These are phyloP conservation scores for Microdochium paspali DNA, from an alignment of 2,329 filamentous ascomycete genomes.

Conservation along the genomic window DNA sequence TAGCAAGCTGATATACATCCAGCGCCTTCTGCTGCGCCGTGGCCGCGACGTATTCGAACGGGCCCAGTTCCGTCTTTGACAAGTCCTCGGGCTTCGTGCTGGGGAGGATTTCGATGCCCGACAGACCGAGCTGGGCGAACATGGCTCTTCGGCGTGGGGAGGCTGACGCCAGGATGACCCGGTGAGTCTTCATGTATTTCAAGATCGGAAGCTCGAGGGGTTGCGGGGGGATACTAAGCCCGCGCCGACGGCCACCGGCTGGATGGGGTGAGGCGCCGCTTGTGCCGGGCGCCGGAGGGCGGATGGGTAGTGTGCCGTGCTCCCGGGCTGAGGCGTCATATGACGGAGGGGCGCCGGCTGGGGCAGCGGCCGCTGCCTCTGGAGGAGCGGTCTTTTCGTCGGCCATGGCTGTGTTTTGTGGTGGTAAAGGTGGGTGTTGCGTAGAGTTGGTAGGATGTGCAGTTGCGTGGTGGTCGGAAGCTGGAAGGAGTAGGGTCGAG, in stretches of 20 bases:
- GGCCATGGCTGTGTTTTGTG: conserved; percentile 8
- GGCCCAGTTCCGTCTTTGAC: conserved; percentile 61
- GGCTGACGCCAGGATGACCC: conserved; percentile 82
- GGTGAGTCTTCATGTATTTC: conserved; percentile 62
- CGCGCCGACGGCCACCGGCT: conserved; percentile 6
- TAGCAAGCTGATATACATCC: conserved; percentile 49
- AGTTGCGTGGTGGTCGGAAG: background rate
- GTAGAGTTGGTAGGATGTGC: background rate
- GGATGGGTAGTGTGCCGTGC: conserved; percentile 17
- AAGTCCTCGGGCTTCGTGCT: conserved; percentile 80
- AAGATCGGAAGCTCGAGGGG: conserved; percentile 76
- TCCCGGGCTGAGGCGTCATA: conserved; percentile 31
- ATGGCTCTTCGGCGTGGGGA: conserved; percentile 80
- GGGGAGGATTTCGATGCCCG: conserved; percentile 73
- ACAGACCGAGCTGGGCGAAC: conserved; percentile 72
- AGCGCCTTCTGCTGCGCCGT: conserved; percentile 80
- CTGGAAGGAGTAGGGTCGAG: too few relatives aligned
- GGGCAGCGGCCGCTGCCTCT: conserved; percentile 8
- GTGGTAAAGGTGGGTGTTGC: too few relatives aligned
- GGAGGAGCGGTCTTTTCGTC: conserved; percentile 9
- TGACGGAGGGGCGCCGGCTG: conserved; percentile 32
- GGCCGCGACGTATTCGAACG: conserved; percentile 83
- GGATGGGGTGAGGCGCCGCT: conserved; percentile 6
- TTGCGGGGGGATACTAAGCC: conserved; percentile 31
- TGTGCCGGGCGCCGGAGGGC: conserved; percentile 3